Evolutionary conservation across 345 rosid genomes (phyloP), one percentile per base, ranked within the genome.

Genomic region (Populus deltoides): DNA sequence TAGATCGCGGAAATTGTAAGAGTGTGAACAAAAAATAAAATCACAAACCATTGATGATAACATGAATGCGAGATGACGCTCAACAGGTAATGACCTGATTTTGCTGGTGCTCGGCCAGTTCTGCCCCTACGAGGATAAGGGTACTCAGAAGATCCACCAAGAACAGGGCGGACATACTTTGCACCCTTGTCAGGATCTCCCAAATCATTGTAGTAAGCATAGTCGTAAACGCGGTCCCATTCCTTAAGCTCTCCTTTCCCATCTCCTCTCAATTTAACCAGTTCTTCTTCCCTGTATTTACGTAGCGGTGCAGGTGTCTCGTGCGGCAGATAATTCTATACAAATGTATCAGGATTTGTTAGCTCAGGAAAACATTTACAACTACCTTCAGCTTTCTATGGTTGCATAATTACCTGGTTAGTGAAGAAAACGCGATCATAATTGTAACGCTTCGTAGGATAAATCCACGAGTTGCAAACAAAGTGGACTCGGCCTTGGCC

Each of bases 111-210:
- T 61, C 90, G 78, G 72, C 90, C 82, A 7, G 90, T 87, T 74
- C 90, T 87, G 65, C 85, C 88, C 45, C 89, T 81, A 35, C 90
- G 84, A 72, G 90, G 90, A 75, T 85, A 87, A 53, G 90, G 90
- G 36, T 81, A 81, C 33, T 85, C 74, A 20, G 75, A 1, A 7
- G 90, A 86, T 15, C 88, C 90, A 13, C 88, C 90, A 45, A 87
- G 88, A 75, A 84, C 68, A 3, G 88, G 86, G 61, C 88, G 83
- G 41, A 71, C 86, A 74, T 73, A 75, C n/a, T 77, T 41, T 2
- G 74, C 43, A 61, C 80, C 86, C 66, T 77, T 78, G 36, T 84
- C 88, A 22, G 88, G 90, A 70, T 86, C 76, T 2, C 87, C 87
- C 77, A 88, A 47, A 73, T 88, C 88, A 27, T 84, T 88, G 82